Base-by-base conservation (phyloP, 2,329 filamentous ascomycete species). In the Orbilia javanica region DNA sequence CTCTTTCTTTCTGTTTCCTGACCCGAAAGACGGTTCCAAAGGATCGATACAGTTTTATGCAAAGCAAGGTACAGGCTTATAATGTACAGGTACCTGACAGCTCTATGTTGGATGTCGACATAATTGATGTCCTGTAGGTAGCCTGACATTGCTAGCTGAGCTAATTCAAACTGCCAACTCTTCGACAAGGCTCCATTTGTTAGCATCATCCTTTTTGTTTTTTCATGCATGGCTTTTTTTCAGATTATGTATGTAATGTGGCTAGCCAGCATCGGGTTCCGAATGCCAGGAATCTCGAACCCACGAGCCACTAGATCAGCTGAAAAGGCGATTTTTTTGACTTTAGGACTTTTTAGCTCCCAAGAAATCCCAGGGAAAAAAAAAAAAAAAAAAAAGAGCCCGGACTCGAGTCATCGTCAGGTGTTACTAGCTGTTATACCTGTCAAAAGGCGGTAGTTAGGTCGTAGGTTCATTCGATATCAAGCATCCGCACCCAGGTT, bases 281-380 rank as follows among this genome's bases (percentile, higher is more conserved):
- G n/a, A 27, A 64, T 48, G 53, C 66, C 53, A 70, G 52, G 46
- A 55, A 36, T 46, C 52, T 36, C 18, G n/a, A 22, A 36, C 27
- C 68, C 67, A 71, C 57, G 67, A 71, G 67, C 57, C 67, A 64
- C 67, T 34, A 55, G 55, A 71, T 71, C 68, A 72, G 68, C 68
- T 72, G 68, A 72, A 65, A 10, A 42, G 29, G 11, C 39, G 1
- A 42, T 0, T 3, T 39, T 15, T 52, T 48, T 52, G 44, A 22
- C 44, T n/a, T n/a, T n/a, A n/a, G n/a, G n/a, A n/a, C n/a, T n/a
- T 44, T 50, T 57, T 52, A 31, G 44, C 39, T 31, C 31, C 31
- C 22, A 42, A 18, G 22, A 20, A 39, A 60, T 27, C 42, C 42
- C 42, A 18, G 42, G n/a, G 31, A 36, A 36, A 36, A 36, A 36